Percentiles rank a stretch among this genome's conserved stretches.
phyloP scores from a whole-genome alignment of 441 rosid species.

The Isatis lusitanica region DNA sequence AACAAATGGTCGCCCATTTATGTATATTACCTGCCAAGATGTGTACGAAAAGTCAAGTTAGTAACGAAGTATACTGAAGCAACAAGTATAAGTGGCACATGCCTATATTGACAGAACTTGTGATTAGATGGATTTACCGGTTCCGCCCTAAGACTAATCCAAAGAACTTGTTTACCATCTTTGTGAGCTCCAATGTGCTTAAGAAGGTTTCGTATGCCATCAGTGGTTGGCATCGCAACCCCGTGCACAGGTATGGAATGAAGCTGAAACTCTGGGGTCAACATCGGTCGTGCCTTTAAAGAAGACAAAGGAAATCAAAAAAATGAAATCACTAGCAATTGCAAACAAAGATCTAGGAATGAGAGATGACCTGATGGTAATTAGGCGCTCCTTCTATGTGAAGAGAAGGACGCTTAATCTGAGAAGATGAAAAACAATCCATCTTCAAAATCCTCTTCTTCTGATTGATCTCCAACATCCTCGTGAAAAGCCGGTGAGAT shows the following conservation, averaged over 20 bases:
- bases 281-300: too few relatives aligned
- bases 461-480: too few relatives aligned
- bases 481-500: too few relatives aligned
- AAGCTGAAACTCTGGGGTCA: too few relatives aligned
- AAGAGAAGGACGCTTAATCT: conserved; percentile 85
- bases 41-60: conserved; percentile 7
- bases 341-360: too few relatives aligned
- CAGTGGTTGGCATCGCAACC: conserved; percentile 88
- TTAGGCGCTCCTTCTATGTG: conserved; percentile 99
- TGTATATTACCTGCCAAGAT: conserved; percentile 78
- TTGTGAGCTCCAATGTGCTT: conserved; percentile 77
- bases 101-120: neutral
- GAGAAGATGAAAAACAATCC: conserved; percentile 20
- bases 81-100: conserved; percentile 4
- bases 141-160: conserved; percentile 98
- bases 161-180: conserved; percentile 66
- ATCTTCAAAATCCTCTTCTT: too few relatives aligned
- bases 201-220: conserved; percentile 87
- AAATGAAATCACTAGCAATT: too few relatives aligned
- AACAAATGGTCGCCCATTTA: conserved; percentile 96
- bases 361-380: conserved; percentile 78
- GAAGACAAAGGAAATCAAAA: too few relatives aligned
- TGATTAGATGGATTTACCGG: conserved; percentile 55
- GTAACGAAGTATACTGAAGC: neutral
- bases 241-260: conserved; percentile 68